phyloP scores from a whole-genome alignment of 1,284 basidiomycete species.

The Pyrrhoderma noxium region DNA sequence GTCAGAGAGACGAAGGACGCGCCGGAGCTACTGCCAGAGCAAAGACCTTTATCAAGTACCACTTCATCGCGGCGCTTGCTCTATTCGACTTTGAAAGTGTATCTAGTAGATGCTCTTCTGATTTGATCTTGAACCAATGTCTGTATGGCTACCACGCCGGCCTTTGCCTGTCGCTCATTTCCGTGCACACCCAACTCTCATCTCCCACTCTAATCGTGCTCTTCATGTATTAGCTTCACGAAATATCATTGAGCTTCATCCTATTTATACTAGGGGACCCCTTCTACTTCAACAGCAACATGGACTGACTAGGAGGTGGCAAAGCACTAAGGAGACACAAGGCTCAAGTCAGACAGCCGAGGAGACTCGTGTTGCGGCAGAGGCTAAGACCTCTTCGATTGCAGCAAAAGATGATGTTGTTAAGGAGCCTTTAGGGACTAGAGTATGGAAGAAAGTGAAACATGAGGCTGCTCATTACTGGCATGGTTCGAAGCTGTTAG shows the following conservation, averaged over 20 bases:
- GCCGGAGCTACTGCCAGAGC: too few species aligned
- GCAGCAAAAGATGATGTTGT: conserved; percentile 33
- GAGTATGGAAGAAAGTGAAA: conserved; percentile 89
- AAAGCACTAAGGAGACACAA: conserved; percentile 14
- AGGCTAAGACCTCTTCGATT: conserved; percentile 36
- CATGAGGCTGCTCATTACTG: conserved; percentile 97
- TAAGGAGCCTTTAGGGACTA: conserved; percentile 46
- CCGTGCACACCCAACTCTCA: conserved; percentile 13
- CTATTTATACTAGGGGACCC: conserved; percentile 12
- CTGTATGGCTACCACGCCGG: conserved; percentile 55
- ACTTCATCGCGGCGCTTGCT: not conserved
- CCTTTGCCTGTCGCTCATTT: conserved; percentile 37
- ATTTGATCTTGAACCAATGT: conserved; percentile 34
- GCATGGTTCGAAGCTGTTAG: conserved; percentile 92
- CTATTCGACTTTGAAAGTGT: not conserved
- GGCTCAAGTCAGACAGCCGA: conserved; percentile 14
- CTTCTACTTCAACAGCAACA: not conserved
- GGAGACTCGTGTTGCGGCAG: conserved; percentile 23
- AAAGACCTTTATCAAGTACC: too few species aligned
- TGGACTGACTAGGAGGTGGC: conserved; percentile 6
- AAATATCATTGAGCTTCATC: conserved; percentile 13
- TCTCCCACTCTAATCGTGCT: conserved; percentile 7
- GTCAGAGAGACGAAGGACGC: not conserved
- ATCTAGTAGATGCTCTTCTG: conserved; percentile 5
- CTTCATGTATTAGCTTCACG: conserved; percentile 23